Evolutionary conservation across 2,329 filamentous ascomycete species (phyloP).

Genomic region (Fusarium drepaniforme): DNA sequence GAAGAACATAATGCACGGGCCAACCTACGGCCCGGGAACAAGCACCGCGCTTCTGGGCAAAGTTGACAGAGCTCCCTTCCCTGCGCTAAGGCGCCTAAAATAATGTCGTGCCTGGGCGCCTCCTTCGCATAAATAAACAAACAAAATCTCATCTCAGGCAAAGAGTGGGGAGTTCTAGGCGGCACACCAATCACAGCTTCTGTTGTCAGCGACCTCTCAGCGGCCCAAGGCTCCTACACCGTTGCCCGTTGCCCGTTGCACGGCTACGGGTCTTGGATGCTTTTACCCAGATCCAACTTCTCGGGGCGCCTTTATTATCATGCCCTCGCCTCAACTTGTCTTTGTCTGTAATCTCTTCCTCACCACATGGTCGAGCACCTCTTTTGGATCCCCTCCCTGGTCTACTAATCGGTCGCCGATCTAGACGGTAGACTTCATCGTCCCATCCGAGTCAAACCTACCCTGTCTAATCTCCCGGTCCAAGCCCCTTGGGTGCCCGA

Average conservation of each 20-base stretch:
- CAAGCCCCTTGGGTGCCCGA: slow-evolving; percentile 40
- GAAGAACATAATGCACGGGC: slow-evolving; percentile 22
- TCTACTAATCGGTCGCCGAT: slow-evolving; percentile 17
- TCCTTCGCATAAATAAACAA: slow-evolving; percentile 51
- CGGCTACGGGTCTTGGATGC: slow-evolving; percentile 36
- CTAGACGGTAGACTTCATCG: slow-evolving; percentile 20
- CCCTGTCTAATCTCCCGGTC: slow-evolving; percentile 42
- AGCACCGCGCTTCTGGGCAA: neutral
- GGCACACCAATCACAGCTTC: slow-evolving; percentile 36
- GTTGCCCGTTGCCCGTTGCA: slow-evolving; percentile 47
- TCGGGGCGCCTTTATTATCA: slow-evolving; percentile 40
- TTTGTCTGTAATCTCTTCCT: slow-evolving; percentile 16
- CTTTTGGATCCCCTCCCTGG: slow-evolving; percentile 10
- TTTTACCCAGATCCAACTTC: slow-evolving; percentile 29
- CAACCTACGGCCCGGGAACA: slow-evolving; percentile 39
- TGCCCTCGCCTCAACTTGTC: slow-evolving; percentile 24
- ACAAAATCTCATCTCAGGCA: slow-evolving; percentile 45
- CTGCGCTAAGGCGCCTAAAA: slow-evolving; percentile 42
- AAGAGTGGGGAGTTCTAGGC: slow-evolving; percentile 30
- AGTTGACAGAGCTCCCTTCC: slow-evolving; percentile 25
- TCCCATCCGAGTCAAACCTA: slow-evolving; percentile 34
- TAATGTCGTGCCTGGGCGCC: slow-evolving; percentile 38
- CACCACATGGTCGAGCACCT: slow-evolving; percentile 1
- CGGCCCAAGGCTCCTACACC: slow-evolving; percentile 23
- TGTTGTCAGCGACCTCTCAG: slow-evolving; percentile 20